phyloP scores from a whole-genome alignment of 768 basidiomycete species.

The Gymnopilus junonius region DNA sequence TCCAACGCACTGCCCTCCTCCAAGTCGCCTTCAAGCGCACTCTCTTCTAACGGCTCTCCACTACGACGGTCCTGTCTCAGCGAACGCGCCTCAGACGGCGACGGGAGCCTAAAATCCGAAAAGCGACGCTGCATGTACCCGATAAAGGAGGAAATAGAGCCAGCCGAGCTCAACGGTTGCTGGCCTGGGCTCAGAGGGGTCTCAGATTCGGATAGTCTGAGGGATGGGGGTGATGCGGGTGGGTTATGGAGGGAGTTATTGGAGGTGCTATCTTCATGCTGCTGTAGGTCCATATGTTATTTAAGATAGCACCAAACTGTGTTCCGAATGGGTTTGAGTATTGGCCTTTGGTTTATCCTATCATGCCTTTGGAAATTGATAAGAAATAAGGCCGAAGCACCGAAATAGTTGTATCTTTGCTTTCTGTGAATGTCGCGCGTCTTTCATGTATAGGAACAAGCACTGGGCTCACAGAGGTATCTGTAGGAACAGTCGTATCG shows the following conservation, averaged over 20 bases:
- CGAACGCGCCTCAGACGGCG: slow-evolving; percentile 17
- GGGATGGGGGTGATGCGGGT: neutral
- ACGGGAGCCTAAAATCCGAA: slow-evolving; percentile 23
- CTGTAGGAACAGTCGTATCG: neutral
- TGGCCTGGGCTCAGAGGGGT: neutral
- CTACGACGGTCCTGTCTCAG: neutral
- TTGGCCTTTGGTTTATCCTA: slow-evolving; percentile 3
- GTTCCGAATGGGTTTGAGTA: too few species aligned
- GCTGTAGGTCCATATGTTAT: neutral
- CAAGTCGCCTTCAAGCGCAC: neutral
- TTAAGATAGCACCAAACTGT: too few species aligned
- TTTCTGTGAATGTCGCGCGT: neutral
- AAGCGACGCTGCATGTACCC: slow-evolving; percentile 33
- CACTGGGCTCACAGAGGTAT: neutral
- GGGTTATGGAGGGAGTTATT: neutral
- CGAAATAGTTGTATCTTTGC: neutral
- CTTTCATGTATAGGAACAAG: neutral
- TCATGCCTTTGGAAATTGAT: neutral
- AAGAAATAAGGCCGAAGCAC: neutral
- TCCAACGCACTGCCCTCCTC: neutral
- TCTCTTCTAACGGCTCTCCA: neutral
- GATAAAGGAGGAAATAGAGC: slow-evolving; percentile 24
- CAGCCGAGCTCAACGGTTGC: neutral
- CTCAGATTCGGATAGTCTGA: neutral
- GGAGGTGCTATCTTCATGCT: neutral